A percentile compares a stretch with the other conserved stretches of the same genome.
These are phyloP conservation scores for Penicillium sp. DNA, from an alignment of 2,329 filamentous ascomycete genomes.

Conservation along the genomic window DNA sequence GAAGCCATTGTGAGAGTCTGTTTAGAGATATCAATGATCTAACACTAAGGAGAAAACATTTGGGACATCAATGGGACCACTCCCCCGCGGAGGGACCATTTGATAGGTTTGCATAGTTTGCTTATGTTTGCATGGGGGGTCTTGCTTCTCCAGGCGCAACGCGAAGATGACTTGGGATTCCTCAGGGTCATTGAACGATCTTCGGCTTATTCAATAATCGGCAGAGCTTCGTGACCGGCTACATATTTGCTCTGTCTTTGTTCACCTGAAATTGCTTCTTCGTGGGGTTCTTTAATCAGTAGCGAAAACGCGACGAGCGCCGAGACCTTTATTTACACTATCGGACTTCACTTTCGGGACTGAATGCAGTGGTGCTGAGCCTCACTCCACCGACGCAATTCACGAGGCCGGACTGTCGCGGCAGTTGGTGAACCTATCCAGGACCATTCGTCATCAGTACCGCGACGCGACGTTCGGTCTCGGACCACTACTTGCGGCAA, in stretches of 20 bases:
- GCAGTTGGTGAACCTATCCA: neutral
- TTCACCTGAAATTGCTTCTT: neutral
- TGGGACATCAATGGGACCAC: conserved; percentile 3
- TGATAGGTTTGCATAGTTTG: conserved; percentile 32
- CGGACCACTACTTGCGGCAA: neutral
- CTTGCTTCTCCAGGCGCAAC: conserved; percentile 9
- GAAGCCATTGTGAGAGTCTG: conserved; percentile 56
- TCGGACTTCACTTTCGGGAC: neutral
- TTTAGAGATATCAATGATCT: conserved; percentile 4
- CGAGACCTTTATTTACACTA: conserved; percentile 5
- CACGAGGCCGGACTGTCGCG: neutral
- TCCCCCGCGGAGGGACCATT: conserved; percentile 23
- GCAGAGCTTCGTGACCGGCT: neutral
- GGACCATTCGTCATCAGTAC: neutral
- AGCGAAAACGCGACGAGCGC: conserved; percentile 1
- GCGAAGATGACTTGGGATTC: neutral
- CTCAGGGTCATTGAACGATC: neutral
- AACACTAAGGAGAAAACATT: conserved; percentile 5
- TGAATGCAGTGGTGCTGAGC: neutral
- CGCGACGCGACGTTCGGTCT: neutral
- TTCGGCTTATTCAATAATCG: neutral
- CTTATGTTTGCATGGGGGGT: conserved; percentile 3
- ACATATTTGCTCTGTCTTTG: no score
- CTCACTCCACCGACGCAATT: neutral
- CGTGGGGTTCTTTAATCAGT: neutral